Evolutionary conservation across 169 alveolate species (phyloP).

Genomic region (Cyclospora cayetanensis): DNA sequence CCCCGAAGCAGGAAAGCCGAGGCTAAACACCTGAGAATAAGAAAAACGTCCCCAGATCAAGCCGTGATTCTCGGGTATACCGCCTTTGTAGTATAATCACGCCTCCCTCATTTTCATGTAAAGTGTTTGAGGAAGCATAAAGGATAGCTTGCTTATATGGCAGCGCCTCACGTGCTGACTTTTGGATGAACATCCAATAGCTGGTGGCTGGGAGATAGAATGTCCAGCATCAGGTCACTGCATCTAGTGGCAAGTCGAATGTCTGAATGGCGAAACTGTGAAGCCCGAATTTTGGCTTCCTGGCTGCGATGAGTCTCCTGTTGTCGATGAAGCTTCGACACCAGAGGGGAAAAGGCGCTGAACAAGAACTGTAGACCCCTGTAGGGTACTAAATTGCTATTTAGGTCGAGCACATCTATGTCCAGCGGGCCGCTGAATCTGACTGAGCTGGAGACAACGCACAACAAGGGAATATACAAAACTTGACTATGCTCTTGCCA

Average conservation of each 20-base stretch:
- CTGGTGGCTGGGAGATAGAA: slow-evolving; percentile 43
- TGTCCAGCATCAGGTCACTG: slow-evolving; percentile 42
- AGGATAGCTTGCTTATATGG: background rate
- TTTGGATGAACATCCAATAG: slow-evolving; percentile 48
- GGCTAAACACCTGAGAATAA: slow-evolving; percentile 33
- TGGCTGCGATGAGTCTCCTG: background rate
- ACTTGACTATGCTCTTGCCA: no score
- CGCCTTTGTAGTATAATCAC: background rate
- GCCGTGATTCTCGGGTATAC: background rate
- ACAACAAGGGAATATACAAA: no score
- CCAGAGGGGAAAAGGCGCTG: slow-evolving; percentile 95
- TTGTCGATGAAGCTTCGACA: slow-evolving; percentile 38
- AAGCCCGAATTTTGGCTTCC: background rate
- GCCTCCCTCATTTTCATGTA: background rate
- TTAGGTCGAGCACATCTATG: slow-evolving; percentile 95
- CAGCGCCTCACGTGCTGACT: slow-evolving; percentile 34
- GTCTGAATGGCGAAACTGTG: background rate
- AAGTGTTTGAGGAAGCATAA: background rate
- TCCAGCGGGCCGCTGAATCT: slow-evolving; percentile 97
- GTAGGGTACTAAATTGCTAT: slow-evolving; percentile 97
- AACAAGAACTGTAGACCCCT: slow-evolving; percentile 96
- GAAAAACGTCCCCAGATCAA: background rate
- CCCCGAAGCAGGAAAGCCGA: slow-evolving; percentile 36
- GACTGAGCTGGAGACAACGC: slow-evolving; percentile 91
- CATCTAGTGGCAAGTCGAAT: background rate